These are phyloP conservation scores for Neurospora cerealis DNA, from an alignment of 495 filamentous ascomycete species.

Conservation along the genomic window DNA sequence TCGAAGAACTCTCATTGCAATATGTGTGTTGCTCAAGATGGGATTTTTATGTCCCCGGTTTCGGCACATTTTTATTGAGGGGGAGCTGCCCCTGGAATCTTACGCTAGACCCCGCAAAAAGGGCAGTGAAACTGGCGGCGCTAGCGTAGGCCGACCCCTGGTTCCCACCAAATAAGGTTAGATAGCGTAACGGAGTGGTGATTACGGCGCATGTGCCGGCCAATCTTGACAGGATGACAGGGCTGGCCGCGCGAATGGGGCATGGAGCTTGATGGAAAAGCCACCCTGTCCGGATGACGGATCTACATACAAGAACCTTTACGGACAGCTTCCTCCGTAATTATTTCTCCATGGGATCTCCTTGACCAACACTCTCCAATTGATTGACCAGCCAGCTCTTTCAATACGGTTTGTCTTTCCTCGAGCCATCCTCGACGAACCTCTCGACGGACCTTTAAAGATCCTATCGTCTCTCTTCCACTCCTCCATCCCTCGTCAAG, in stretches of 20 bases:
- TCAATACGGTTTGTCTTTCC: not conserved
- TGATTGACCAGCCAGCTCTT: not conserved
- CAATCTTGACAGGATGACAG: not conserved
- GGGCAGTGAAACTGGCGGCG: not conserved
- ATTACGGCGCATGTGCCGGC: not conserved
- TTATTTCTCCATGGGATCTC: not conserved
- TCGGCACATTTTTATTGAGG: not conserved
- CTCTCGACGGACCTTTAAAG: not conserved
- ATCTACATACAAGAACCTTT: not conserved
- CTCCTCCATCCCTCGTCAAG: not conserved
- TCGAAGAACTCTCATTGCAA: not conserved
- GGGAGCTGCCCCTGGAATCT: not conserved
- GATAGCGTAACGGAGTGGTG: not conserved
- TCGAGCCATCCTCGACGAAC: not conserved
- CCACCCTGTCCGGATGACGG: not conserved
- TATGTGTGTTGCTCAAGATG: not conserved
- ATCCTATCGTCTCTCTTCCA: not conserved
- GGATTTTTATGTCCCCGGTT: not conserved
- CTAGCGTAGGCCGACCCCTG: not conserved
- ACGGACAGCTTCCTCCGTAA: not conserved
- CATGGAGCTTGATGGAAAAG: not conserved
- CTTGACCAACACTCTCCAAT: not conserved
- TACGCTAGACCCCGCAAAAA: not conserved
- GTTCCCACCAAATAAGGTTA: not conserved
- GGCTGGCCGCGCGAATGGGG: not conserved